Percentiles rank a stretch among this genome's conserved stretches.
These are phyloP conservation scores for Silene coronaria DNA, from an alignment of 179 eudicot species.

Conservation along the genomic window DNA sequence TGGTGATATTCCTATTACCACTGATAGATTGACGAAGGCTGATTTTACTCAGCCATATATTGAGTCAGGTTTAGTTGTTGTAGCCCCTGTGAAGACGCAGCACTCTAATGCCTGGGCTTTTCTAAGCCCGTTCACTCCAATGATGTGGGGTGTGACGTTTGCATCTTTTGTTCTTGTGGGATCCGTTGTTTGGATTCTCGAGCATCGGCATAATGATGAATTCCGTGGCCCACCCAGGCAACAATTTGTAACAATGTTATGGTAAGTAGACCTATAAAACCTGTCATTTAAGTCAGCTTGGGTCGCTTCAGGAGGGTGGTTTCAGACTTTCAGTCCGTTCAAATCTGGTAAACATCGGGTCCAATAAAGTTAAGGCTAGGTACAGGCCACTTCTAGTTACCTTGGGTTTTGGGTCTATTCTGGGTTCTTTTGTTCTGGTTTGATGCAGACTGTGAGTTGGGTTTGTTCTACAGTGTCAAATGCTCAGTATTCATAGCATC, in stretches of 20 bases:
- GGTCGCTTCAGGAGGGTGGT: no score
- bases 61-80: slow-evolving; percentile 78
- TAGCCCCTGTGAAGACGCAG: slow-evolving; percentile 47
- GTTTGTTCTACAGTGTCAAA: not conserved
- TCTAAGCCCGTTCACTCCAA: slow-evolving; percentile 51
- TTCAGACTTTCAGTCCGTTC: no score
- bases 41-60: slow-evolving; percentile 85
- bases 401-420: no score
- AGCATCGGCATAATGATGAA: slow-evolving; percentile 71
- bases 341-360: no score
- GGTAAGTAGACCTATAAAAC: slow-evolving; percentile 33
- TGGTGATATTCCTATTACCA: slow-evolving; percentile 75
- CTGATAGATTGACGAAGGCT: slow-evolving; percentile 48
- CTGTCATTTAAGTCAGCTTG: no score
- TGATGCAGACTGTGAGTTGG: not conserved
- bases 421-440: not conserved
- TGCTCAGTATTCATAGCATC: not conserved
- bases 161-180: slow-evolving; percentile 51
- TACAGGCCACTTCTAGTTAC: no score
- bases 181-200: slow-evolving; percentile 64
- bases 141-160: slow-evolving; percentile 60
- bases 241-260: slow-evolving; percentile 54
- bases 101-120: slow-evolving; percentile 61
- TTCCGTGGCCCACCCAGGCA: slow-evolving; percentile 75
- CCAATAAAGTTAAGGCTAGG: no score